phyloP scores from a whole-genome alignment of 2,329 filamentous ascomycete species.

The Cladosporium phlei region DNA sequence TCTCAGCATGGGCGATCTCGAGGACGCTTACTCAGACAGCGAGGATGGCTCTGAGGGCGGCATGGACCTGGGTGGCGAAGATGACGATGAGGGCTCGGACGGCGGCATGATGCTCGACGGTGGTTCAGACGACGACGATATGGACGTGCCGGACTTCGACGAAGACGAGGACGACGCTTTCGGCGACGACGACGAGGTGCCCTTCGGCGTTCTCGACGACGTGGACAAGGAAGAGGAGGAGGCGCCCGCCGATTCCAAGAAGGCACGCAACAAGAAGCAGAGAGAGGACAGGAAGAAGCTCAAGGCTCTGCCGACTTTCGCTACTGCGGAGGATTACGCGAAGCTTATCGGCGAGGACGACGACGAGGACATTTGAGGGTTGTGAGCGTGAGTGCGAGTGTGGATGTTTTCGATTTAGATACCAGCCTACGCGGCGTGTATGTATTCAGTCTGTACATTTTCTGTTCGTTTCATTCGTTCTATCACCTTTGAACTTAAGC shows the following conservation, averaged over 20 bases:
- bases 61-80: slow-evolving; percentile 41
- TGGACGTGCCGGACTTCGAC: slow-evolving; percentile 44
- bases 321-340: slow-evolving; percentile 89
- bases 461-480: no score
- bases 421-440: no score
- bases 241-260: slow-evolving; percentile 33
- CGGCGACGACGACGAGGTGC: slow-evolving; percentile 50
- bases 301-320: slow-evolving; percentile 86
- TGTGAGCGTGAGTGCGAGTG: no score
- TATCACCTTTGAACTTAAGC: no score
- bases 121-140: slow-evolving; percentile 50
- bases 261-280: slow-evolving; percentile 37
- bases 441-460: no score
- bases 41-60: slow-evolving; percentile 47
- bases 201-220: slow-evolving; percentile 50
- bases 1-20: no score
- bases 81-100: slow-evolving; percentile 40
- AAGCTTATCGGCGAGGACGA: slow-evolving; percentile 44
- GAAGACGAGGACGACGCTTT: slow-evolving; percentile 39
- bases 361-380: slow-evolving; percentile 17
- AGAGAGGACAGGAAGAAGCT: slow-evolving; percentile 73
- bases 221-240: slow-evolving; percentile 41
- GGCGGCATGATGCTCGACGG: slow-evolving; percentile 39
- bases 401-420: no score
- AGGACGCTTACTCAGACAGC: slow-evolving; percentile 32